Conservation (phyloP, 306 rosid species). For the Cicer judaicum region DNA sequence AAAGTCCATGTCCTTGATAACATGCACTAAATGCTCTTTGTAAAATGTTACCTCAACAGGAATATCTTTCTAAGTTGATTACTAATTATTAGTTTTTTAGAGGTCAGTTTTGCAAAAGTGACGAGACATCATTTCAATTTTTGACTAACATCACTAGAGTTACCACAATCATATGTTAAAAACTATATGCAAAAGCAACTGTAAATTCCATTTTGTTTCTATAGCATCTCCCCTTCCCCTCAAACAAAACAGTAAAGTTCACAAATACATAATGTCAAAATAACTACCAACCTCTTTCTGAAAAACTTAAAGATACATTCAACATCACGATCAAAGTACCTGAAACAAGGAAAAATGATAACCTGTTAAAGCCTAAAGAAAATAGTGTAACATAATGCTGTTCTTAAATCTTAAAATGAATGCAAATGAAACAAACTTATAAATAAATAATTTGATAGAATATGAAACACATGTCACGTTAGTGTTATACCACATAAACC, state of each 20-base stretch:
- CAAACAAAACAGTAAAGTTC: slow-evolving; percentile 14
- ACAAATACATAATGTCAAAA: slow-evolving; percentile 15
- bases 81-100: not conserved
- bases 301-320: slow-evolving; percentile 90
- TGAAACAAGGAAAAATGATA: slow-evolving; percentile 51
- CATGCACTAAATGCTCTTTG: slow-evolving; percentile 9
- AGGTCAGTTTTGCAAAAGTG: not conserved
- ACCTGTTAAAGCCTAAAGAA: slow-evolving; percentile 17
- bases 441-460: not conserved
- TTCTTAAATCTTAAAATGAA: not conserved
- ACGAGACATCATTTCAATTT: slow-evolving; percentile 6
- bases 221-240: not conserved
- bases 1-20: not conserved
- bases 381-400: not conserved
- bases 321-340: slow-evolving; percentile 98
- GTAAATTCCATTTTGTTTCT: not conserved
- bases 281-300: slow-evolving; percentile 70
- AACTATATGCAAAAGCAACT: slow-evolving; percentile 18
- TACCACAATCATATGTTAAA: not conserved
- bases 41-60: not conserved
- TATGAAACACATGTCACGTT: not conserved
- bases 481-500: not conserved
- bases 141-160: not conserved
- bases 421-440: slow-evolving; percentile 5
- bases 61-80: not conserved